Percentiles rank a stretch among this genome's conserved stretches.
phyloP scores from a whole-genome alignment of 2,329 filamentous ascomycete genomes.

The Phyllosticta citribraziliensis region DNA sequence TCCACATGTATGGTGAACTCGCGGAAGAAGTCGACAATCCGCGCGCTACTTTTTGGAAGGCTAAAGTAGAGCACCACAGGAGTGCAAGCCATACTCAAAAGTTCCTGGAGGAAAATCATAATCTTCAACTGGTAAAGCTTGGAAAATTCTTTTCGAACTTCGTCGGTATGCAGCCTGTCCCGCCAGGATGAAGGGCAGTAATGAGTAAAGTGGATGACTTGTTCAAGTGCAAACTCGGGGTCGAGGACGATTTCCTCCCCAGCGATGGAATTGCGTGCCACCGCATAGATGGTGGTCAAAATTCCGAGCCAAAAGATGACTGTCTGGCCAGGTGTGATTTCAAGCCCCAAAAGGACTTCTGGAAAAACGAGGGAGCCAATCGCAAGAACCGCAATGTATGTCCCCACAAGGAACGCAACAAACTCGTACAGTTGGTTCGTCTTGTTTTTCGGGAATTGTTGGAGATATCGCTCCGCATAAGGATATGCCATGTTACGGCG shows the following conservation, averaged over 20 bases:
- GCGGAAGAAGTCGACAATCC: slow-evolving; percentile 93
- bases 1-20: slow-evolving; percentile 97
- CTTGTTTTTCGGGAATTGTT: slow-evolving; percentile 94
- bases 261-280: slow-evolving; percentile 72
- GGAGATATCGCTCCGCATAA: slow-evolving; percentile 82
- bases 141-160: slow-evolving; percentile 85
- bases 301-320: slow-evolving; percentile 84
- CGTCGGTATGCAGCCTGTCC: slow-evolving; percentile 80
- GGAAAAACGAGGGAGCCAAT: slow-evolving; percentile 80
- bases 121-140: slow-evolving; percentile 86
- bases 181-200: slow-evolving; percentile 88
- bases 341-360: slow-evolving; percentile 83
- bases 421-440: slow-evolving; percentile 77
- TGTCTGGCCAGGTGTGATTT: slow-evolving; percentile 79
- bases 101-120: slow-evolving; percentile 83
- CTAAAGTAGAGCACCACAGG: slow-evolving; percentile 82
- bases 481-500: slow-evolving; percentile 91
- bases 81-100: slow-evolving; percentile 84
- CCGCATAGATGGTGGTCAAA: slow-evolving; percentile 72
- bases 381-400: slow-evolving; percentile 75
- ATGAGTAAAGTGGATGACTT: slow-evolving; percentile 87
- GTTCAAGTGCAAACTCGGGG: slow-evolving; percentile 76
- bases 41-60: slow-evolving; percentile 78
- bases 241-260: slow-evolving; percentile 83
- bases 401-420: slow-evolving; percentile 77